Evolutionary conservation across 2,329 filamentous ascomycete genomes (phyloP).

Genomic region (Diplodia sapinea): DNA sequence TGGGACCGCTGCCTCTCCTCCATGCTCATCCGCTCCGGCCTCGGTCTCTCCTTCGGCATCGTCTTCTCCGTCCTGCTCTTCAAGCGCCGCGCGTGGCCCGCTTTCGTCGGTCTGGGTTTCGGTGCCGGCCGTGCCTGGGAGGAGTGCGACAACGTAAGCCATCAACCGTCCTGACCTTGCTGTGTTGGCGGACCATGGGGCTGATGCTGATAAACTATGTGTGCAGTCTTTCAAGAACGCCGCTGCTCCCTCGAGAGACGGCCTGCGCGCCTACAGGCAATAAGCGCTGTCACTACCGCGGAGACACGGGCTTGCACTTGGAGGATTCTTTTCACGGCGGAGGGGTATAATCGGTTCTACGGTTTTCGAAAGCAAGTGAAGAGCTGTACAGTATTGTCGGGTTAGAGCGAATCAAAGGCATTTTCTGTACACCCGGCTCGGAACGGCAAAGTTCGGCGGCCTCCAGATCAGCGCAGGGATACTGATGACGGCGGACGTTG

Average conservation of each 20-base stretch:
- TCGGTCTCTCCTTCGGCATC: conserved; percentile 95
- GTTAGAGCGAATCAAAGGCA: conserved; percentile 29
- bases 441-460: conserved; percentile 12
- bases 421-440: conserved; percentile 25
- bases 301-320: neutral
- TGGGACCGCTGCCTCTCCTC: conserved; percentile 99
- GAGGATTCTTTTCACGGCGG: neutral
- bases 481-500: conserved; percentile 4
- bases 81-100: conserved; percentile 97
- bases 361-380: neutral
- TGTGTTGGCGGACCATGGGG: neutral
- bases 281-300: conserved; percentile 35
- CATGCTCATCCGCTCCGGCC: conserved; percentile 92
- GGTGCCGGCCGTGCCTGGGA: conserved; percentile 97
- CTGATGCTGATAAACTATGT: conserved; percentile 12
- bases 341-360: conserved; percentile 9
- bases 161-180: neutral
- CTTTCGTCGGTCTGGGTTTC: conserved; percentile 92
- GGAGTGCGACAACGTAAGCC: conserved; percentile 82
- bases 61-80: conserved; percentile 98
- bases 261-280: conserved; percentile 55
- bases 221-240: conserved; percentile 60
- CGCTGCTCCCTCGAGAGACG: conserved; percentile 54
- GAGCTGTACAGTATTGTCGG: conserved; percentile 30
- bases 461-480: conserved; percentile 27